A percentile compares a stretch with the other conserved stretches of the same genome.
Conservation (phyloP, 169 alveolate species). For the Hepatocystis sp. region DNA sequence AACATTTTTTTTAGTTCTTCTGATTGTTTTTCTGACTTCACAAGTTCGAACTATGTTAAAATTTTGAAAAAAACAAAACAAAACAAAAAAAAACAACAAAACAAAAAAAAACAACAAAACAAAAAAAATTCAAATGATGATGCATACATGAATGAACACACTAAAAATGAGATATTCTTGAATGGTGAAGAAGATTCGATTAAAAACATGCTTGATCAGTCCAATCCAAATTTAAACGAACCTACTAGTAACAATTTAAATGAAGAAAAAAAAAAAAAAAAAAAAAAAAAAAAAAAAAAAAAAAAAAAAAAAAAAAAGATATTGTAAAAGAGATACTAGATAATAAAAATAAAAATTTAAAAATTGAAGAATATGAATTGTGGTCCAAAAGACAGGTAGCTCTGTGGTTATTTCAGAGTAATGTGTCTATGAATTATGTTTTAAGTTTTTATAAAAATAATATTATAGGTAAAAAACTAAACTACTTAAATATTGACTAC, state of each 20-base stretch:
- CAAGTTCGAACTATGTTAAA: not conserved
- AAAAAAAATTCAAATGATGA: not conserved
- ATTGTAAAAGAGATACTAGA: no score
- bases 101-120: not conserved
- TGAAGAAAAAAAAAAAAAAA: no score
- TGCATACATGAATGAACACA: no score
- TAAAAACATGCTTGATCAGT: no score
- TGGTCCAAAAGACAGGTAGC: constrained; percentile 49
- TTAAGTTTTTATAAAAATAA: constrained; percentile 42
- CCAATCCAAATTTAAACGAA: no score
- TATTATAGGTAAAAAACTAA: constrained; percentile 12
- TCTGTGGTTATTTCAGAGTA: constrained; percentile 44
- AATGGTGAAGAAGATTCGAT: no score
- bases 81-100: constrained; percentile 8
- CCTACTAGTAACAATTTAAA: no score
- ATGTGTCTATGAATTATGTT: constrained; percentile 48
- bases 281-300: no score
- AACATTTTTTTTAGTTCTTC: constrained; percentile 11
- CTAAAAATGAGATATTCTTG: no score
- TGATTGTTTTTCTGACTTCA: constrained; percentile 3
- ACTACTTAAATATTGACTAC: constrained; percentile 6
- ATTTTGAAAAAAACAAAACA: not conserved
- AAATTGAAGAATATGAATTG: constrained; percentile 27
- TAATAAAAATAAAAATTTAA: constrained; percentile 5
- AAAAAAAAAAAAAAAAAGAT: no score